These are phyloP conservation scores for Axilococcus clingmanii DNA, from an alignment of 139 green algal genomes.

Conservation along the genomic window DNA sequence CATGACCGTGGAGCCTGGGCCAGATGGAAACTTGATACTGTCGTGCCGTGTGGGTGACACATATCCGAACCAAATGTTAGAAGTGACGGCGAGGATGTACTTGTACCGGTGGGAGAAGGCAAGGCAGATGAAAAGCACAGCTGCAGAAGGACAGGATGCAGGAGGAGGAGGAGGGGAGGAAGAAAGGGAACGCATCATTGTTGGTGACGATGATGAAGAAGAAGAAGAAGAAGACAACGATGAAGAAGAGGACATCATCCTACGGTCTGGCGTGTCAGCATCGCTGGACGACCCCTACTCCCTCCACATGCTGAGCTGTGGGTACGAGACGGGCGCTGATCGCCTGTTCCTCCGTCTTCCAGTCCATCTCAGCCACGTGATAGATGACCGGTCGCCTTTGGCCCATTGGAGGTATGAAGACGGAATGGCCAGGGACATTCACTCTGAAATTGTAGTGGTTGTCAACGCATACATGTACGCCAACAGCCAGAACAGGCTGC, in stretches of 20 bases:
- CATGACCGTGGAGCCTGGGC: conserved; percentile 10
- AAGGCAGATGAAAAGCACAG: neutral
- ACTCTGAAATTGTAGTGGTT: conserved; percentile 47
- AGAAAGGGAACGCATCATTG: neutral
- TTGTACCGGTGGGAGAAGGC: conserved; percentile 60
- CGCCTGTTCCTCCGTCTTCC: conserved; percentile 53
- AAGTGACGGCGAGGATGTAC: conserved; percentile 43
- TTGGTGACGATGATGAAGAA: neutral
- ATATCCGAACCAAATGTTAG: conserved; percentile 62
- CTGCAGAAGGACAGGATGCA: conserved; percentile 1
- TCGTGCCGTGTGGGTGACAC: conserved; percentile 49
- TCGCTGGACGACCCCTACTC: too few species aligned
- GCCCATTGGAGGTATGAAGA: conserved; percentile 14
- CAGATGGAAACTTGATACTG: conserved; percentile 11
- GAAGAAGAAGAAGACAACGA: neutral
- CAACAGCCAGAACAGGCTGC: conserved; percentile 32
- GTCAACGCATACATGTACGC: conserved; percentile 40
- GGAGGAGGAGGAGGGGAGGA: too few species aligned
- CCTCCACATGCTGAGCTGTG: conserved; percentile 11
- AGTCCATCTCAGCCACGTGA: conserved; percentile 41
- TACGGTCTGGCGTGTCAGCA: too few species aligned
- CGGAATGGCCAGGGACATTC: conserved; percentile 29
- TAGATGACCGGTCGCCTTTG: conserved; percentile 36
- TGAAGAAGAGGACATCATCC: too few species aligned
- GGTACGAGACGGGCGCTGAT: conserved; percentile 33